Base-by-base conservation (phyloP, 2,329 filamentous ascomycete genomes). In the Penicillium paneum region DNA sequence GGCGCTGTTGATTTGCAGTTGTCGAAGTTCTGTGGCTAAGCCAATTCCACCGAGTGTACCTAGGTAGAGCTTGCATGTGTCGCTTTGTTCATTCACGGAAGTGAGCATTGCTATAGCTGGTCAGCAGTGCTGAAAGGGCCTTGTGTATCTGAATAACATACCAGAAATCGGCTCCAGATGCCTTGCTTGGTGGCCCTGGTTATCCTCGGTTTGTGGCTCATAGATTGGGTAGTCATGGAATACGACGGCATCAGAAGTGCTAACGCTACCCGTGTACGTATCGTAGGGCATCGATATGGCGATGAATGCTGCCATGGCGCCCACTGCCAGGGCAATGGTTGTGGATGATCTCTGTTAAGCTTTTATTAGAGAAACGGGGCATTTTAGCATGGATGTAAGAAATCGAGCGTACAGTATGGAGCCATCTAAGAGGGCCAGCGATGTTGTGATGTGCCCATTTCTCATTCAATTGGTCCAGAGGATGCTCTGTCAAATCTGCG, bases 131-230 rank as follows among this genome's bases (percentile, higher is more conserved):
- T 12, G 7, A 17, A 21, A 19, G 8, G 13, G 13, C 19, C 8
- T 19, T 12, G 17, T 31, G 13, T 3, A 24, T 3, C 13, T 19
- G 4, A 4, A 10, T 21, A 11, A 51, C 64, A 45, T 60, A 75
- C 73, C 71, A 36, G 67, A 65, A 31, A 74, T 68, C 10, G 68
- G 66, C 32, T 73, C 71, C 60, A 68, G 65, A 51, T 69, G 63
- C 15, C 56, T 60, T 17, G 21, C 34, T 10, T 59, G 45, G 5
- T 56, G 55, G 3, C 51, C 32, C 10, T 56, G 55, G 11, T 45
- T 51, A 3, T 50, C 55, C 13, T 58, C 52, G 8, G 40, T 40
- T 5, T 53, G 29, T 8, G 54, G 39, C 10, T 64, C 62, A 15
- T 59, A 55, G 28, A 71, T 65, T 11, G 63, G 60, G 26, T 57